Percentiles rank a stretch among this genome's conserved stretches.
Conservation (phyloP, 1,284 basidiomycete genomes). For the Microbotryum intermedium region DNA sequence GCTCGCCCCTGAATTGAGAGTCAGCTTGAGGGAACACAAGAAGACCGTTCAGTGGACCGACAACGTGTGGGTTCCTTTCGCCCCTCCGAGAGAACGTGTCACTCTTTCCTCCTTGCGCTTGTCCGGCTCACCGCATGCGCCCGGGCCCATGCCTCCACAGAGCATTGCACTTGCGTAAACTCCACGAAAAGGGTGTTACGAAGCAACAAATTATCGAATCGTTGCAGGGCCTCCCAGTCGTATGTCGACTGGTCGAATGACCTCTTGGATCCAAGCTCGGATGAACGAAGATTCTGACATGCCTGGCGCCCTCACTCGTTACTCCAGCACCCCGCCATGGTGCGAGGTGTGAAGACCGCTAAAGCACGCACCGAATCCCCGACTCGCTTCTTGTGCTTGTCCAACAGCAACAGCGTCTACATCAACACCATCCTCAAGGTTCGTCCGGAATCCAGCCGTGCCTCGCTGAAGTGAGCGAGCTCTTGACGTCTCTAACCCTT, state of each 20-base stretch:
- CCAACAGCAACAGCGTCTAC: slow-evolving; percentile 89
- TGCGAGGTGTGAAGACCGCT: slow-evolving; percentile 68
- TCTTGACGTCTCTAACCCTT: neutral
- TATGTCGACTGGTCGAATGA: slow-evolving; percentile 43
- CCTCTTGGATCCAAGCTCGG: neutral
- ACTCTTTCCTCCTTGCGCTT: neutral
- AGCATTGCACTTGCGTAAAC: slow-evolving; percentile 43
- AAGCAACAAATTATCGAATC: slow-evolving; percentile 67
- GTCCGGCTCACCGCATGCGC: neutral
- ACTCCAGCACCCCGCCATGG: slow-evolving; percentile 90
- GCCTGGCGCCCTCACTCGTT: neutral
- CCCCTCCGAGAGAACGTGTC: slow-evolving; percentile 34
- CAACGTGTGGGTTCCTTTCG: slow-evolving; percentile 59
- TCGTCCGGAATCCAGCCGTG: slow-evolving; percentile 15
- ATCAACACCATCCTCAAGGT: slow-evolving; percentile 81
- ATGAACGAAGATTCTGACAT: neutral
- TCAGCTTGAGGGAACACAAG: slow-evolving; percentile 68
- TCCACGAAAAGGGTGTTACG: slow-evolving; percentile 59
- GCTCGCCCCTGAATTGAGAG: slow-evolving; percentile 70
- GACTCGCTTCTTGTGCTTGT: slow-evolving; percentile 81
- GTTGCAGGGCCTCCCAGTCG: slow-evolving; percentile 75
- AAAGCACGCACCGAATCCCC: slow-evolving; percentile 54
- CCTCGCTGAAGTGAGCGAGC: neutral
- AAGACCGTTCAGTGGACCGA: slow-evolving; percentile 79
- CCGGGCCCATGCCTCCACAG: neutral